These are phyloP conservation scores for Lecanoromycetidae sp. DNA, from an alignment of 2,329 filamentous ascomycete species.

Conservation along the genomic window DNA sequence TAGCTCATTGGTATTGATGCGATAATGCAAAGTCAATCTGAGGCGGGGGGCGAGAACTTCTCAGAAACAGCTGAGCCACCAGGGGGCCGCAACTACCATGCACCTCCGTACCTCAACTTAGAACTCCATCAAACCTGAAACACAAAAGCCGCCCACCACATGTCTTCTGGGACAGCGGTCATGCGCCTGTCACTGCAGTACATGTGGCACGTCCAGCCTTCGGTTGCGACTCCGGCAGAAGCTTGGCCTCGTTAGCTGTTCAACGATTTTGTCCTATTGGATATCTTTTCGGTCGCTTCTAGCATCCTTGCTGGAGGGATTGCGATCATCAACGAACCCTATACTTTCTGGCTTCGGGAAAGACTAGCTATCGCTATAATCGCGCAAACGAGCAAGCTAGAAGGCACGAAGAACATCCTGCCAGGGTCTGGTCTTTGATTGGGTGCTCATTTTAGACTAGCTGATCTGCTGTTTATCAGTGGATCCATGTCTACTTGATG, in stretches of 20 bases:
- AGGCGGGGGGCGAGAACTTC: neutral
- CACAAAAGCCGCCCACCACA: conserved; percentile 11
- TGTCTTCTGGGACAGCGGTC: neutral
- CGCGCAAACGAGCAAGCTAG: conserved; percentile 13
- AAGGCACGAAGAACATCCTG: conserved; percentile 8
- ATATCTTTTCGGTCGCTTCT: conserved; percentile 11
- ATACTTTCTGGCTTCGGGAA: neutral
- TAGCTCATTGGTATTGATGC: neutral
- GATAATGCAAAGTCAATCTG: neutral
- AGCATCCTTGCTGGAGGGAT: neutral
- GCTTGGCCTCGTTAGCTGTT: neutral
- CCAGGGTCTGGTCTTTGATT: neutral
- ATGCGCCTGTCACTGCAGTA: conserved; percentile 8
- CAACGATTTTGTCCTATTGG: neutral
- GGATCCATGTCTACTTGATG: neutral
- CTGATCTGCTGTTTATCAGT: neutral
- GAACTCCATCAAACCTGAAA: conserved; percentile 6
- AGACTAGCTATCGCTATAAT: conserved; percentile 8
- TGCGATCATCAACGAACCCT: neutral
- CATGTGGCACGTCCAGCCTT: neutral
- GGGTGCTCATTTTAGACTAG: neutral
- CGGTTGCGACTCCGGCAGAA: neutral
- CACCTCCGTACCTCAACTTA: neutral
- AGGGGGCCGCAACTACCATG: too few relatives aligned
- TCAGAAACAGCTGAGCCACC: too few relatives aligned